phyloP scores from a whole-genome alignment of 1,284 basidiomycete species.

The Pseudozyma tsukubaensis region DNA sequence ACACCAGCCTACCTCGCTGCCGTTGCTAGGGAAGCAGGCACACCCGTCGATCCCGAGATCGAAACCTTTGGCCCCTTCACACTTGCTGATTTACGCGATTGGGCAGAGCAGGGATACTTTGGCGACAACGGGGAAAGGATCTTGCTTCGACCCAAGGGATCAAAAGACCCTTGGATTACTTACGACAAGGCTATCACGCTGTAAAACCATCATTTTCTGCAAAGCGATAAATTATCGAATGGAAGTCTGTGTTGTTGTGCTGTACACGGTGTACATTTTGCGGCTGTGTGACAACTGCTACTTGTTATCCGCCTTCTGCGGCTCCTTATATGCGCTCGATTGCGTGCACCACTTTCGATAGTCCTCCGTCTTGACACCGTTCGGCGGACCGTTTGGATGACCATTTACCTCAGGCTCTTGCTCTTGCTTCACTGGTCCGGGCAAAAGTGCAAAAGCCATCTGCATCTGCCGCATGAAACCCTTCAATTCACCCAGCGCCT shows the following conservation, averaged over 20 bases:
- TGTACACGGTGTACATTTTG: no score
- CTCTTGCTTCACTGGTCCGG: neutral
- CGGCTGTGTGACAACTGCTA: no score
- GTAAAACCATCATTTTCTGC: neutral
- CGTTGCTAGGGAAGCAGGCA: slow-evolving; percentile 38
- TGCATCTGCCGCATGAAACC: neutral
- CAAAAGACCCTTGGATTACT: slow-evolving; percentile 31
- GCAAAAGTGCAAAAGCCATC: neutral
- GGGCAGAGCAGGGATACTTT: slow-evolving; percentile 64
- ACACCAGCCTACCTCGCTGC: slow-evolving; percentile 59
- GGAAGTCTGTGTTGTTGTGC: neutral
- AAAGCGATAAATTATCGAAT: neutral
- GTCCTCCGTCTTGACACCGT: no score
- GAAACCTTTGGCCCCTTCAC: slow-evolving; percentile 62
- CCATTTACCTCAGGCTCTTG: no score
- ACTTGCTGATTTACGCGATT: slow-evolving; percentile 44
- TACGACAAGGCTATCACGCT: slow-evolving; percentile 16
- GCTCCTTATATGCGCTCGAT: no score
- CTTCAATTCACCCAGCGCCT: slow-evolving; percentile 2
- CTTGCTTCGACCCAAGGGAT: slow-evolving; percentile 33
- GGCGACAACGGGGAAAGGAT: slow-evolving; percentile 59
- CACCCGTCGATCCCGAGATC: slow-evolving; percentile 45
- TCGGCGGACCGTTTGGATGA: no score
- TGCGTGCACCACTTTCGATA: no score
- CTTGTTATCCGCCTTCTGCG: no score